Base-by-base conservation (phyloP, 176 grass and related monocot genomes). In the Carex pumila region DNA sequence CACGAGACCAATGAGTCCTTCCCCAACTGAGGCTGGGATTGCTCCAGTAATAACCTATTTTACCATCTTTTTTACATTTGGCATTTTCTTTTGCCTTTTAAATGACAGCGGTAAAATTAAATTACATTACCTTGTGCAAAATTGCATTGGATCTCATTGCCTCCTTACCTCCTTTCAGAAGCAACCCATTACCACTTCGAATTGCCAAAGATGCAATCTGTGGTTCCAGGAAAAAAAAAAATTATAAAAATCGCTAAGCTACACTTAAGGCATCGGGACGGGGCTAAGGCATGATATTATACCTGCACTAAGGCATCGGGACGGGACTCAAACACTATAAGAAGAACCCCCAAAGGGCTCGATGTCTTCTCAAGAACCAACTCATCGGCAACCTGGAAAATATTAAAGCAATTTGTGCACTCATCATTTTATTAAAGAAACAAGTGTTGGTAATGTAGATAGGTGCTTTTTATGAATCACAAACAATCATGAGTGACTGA, bases 241-340 rank as follows among this genome's bases (percentile, higher is more conserved):
- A 58, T n/a, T 69, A 15, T 54, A 57, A 10, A 57, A 57, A 57
- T 57, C 5, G 7, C 31, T 17, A 56, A 77, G 73, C 12, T 56
- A 54, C 47, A 50, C 15, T 12, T 66, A 64, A 71, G 37, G 56
- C 86, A n/a, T 71, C 45, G 64, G 0, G 25, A 55, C 25, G 25
- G 25, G 25, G 0, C 25, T 25, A 25, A 69, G 13, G 71, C 2
- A 87, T 72, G 39, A 21, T 19, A 83, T 0, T 79, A 67, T 88
- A 99, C 96, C 96, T 99, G 96, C 34, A 99, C 93, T 71, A 99
- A 93, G 18, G 96, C 96, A 87, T 99, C 96, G 85, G 96, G 96
- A 34, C 96, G 88, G 0, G 96, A 99, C 85, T 99, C 96, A 65
- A 99, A 99, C 79, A 99, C 81, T 82, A 99, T 95, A 39, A 99